Evolutionary conservation across 192 early-diverging fungal genomes (phyloP).

Genomic region (Gorgonomyces haynaldii): DNA sequence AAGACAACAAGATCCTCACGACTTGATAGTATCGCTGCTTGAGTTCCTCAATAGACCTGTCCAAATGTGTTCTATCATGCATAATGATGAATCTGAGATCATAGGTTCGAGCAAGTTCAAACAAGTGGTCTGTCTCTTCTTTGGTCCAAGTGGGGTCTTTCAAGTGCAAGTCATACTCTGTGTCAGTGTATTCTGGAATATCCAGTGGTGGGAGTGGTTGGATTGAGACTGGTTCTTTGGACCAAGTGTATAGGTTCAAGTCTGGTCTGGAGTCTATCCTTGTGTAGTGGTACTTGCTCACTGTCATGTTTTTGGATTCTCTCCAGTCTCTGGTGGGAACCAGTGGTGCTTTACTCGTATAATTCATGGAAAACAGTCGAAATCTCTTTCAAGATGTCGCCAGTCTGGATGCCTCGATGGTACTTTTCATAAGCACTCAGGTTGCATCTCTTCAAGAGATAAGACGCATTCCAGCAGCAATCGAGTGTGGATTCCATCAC

Average conservation of each 20-base stretch:
- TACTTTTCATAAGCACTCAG: too few relatives aligned
- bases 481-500: too few relatives aligned
- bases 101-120: conserved; percentile 56
- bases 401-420: too few relatives aligned
- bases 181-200: conserved; percentile 61
- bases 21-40: conserved; percentile 79
- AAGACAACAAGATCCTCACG: conserved; percentile 47
- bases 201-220: conserved; percentile 28
- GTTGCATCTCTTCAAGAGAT: too few relatives aligned
- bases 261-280: conserved; percentile 1
- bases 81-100: conserved; percentile 81
- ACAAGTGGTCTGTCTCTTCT: conserved; percentile 77
- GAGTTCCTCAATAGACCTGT: conserved; percentile 50
- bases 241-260: not conserved
- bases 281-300: not conserved
- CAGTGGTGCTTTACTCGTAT: too few relatives aligned
- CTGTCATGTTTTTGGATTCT: conserved; percentile 42
- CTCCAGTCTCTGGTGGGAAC: too few relatives aligned
- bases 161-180: conserved; percentile 71
- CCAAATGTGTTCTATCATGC: conserved; percentile 57
- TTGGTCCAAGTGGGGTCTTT: conserved; percentile 65
- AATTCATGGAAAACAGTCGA: too few relatives aligned
- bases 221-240: not conserved
- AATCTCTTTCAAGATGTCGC: too few relatives aligned
- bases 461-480: too few relatives aligned